These are phyloP conservation scores for Suillus clintonianus DNA, from an alignment of 768 basidiomycete genomes.

Conservation along the genomic window DNA sequence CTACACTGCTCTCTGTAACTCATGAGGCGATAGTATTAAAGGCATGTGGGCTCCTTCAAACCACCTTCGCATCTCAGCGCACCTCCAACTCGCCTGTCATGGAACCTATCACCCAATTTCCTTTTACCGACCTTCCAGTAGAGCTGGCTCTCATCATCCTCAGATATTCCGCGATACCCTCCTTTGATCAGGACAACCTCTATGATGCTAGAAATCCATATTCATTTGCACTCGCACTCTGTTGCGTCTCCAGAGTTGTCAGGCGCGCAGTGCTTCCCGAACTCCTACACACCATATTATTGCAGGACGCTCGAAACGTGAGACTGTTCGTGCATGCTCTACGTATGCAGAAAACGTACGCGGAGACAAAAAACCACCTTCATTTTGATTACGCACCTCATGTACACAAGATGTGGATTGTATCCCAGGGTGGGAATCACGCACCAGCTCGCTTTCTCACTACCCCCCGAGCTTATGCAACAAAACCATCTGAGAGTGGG, in stretches of 20 bases:
- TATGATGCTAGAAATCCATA: slow-evolving; percentile 8
- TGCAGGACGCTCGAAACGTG: slow-evolving; percentile 12
- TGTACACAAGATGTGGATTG: slow-evolving; percentile 39
- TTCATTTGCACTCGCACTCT: slow-evolving; percentile 32
- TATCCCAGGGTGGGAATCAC: neutral
- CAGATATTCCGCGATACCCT: slow-evolving; percentile 29
- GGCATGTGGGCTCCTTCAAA: neutral
- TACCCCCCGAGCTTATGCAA: neutral
- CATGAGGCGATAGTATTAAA: neutral
- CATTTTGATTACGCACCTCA: slow-evolving; percentile 32
- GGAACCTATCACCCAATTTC: slow-evolving; percentile 5
- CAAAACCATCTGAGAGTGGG: slow-evolving; percentile 5
- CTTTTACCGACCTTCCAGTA: slow-evolving; percentile 30
- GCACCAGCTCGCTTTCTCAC: neutral
- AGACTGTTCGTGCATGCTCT: slow-evolving; percentile 34
- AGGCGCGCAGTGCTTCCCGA: slow-evolving; percentile 39
- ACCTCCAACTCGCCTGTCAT: neutral
- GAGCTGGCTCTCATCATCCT: slow-evolving; percentile 40
- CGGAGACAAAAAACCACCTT: slow-evolving; percentile 18
- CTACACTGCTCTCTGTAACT: neutral
- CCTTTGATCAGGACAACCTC: slow-evolving; percentile 7
- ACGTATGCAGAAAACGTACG: slow-evolving; percentile 23
- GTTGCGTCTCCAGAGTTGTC: slow-evolving; percentile 34
- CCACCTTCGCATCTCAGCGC: neutral
- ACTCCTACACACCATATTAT: slow-evolving; percentile 41